Conservation (phyloP, 177 flowering plant genomes). For the Vitis hybrid region DNA sequence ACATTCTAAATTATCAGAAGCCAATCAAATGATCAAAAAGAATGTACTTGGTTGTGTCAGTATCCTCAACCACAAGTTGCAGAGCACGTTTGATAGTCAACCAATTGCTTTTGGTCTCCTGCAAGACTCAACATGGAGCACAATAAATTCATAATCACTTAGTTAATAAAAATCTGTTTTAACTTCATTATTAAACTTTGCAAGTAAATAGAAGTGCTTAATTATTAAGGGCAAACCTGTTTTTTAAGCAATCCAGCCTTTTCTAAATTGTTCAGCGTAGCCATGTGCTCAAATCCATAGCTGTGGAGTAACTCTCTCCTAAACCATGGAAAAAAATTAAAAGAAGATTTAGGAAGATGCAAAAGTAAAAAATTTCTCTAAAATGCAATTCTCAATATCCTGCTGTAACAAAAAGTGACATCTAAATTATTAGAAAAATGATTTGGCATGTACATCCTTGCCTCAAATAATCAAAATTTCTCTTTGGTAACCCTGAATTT, state of each 20-base stretch:
- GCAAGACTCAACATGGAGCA: conserved; percentile 20
- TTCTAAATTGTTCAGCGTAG: conserved; percentile 80
- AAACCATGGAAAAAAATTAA: conserved; percentile 9
- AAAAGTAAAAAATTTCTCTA: background rate
- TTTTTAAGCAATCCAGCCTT: conserved; percentile 88
- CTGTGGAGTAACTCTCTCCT: conserved; percentile 99
- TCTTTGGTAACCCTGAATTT: conserved; percentile 87
- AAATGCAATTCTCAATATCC: background rate
- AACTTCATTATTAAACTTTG: background rate
- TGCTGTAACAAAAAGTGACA: background rate
- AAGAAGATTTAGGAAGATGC: background rate
- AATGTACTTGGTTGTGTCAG: conserved; percentile 83
- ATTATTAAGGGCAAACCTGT: conserved; percentile 48
- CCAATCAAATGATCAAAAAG: conserved; percentile 1
- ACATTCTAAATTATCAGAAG: background rate
- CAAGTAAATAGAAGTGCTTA: background rate
- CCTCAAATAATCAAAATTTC: conserved; percentile 87
- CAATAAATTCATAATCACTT: background rate
- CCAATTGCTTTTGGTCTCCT: conserved; percentile 94
- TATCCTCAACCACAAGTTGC: conserved; percentile 86
- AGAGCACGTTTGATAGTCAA: conserved; percentile 69
- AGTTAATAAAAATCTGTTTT: background rate
- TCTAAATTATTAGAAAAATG: background rate
- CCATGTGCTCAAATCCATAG: conserved; percentile 97
- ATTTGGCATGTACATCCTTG: conserved; percentile 19